Conservation (phyloP, 1,139 yeast genomes). For the Suhomyces panamericanus region DNA sequence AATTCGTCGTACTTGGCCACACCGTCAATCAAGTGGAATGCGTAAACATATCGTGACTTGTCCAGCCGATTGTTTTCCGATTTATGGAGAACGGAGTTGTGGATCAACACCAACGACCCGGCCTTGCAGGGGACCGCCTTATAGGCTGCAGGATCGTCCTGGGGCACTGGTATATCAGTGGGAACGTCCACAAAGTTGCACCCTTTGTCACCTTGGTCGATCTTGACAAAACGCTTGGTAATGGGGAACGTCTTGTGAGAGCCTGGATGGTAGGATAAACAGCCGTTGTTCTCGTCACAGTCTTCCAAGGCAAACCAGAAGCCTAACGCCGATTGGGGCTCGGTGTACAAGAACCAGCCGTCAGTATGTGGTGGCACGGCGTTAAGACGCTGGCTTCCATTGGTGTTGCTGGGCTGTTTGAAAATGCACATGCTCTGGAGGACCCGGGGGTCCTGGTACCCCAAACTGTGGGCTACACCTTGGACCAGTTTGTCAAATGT, state of each 20-base stretch:
- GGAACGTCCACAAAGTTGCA: constrained; percentile 47
- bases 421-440: constrained; percentile 80
- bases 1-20: constrained; percentile 53
- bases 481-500: constrained; percentile 55
- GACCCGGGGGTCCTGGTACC: constrained; percentile 65
- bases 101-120: constrained; percentile 67
- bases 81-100: constrained; percentile 70
- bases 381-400: constrained; percentile 55
- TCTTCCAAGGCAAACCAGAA: constrained; percentile 84
- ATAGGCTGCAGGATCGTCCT: constrained; percentile 39
- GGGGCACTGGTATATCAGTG: constrained; percentile 20
- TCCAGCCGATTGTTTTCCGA: constrained; percentile 59
- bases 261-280: constrained; percentile 72
- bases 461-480: constrained; percentile 53
- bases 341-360: constrained; percentile 69
- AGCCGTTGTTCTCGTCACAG: constrained; percentile 68
- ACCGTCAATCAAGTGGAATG: constrained; percentile 80
- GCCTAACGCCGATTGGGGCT: constrained; percentile 72
- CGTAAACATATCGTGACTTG: constrained; percentile 70
- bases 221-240: constrained; percentile 64
- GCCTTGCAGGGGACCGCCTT: constrained; percentile 63
- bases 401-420: constrained; percentile 55
- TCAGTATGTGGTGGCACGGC: constrained; percentile 82
- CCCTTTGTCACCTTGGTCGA: constrained; percentile 49
- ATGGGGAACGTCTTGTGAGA: constrained; percentile 62